phyloP scores from a whole-genome alignment of 1,139 yeast species.

The Nakaseomyces kungkrabaensis region DNA sequence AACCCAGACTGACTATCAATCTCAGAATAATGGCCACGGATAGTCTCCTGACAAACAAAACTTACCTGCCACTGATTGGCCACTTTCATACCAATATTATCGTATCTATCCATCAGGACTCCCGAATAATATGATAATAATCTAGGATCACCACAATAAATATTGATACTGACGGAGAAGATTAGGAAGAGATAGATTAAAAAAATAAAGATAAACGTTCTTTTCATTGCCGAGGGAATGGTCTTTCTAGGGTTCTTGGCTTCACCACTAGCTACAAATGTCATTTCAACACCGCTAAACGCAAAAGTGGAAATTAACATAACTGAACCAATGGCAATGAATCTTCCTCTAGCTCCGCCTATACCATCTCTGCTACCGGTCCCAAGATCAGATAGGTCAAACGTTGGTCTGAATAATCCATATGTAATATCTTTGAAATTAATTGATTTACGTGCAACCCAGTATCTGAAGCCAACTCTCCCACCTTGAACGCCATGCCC shows the following conservation, averaged over 20 bases:
- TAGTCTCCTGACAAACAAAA: slow-evolving; percentile 12
- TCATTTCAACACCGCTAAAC: slow-evolving; percentile 72
- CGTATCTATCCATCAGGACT: slow-evolving; percentile 8
- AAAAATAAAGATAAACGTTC: slow-evolving; percentile 61
- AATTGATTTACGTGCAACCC: slow-evolving; percentile 49
- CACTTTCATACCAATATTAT: slow-evolving; percentile 9
- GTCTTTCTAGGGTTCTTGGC: slow-evolving; percentile 71
- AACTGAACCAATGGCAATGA: slow-evolving; percentile 54
- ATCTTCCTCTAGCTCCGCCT: slow-evolving; percentile 53
- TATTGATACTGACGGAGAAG: slow-evolving; percentile 57
- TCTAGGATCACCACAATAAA: slow-evolving; percentile 69
- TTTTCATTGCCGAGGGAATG: slow-evolving; percentile 64
- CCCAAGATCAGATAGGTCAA: slow-evolving; percentile 49
- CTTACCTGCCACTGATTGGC: slow-evolving; percentile 22
- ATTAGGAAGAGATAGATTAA: slow-evolving; percentile 58
- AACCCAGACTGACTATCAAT: slow-evolving; percentile 39
- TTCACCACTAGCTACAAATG: slow-evolving; percentile 81
- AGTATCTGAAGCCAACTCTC: slow-evolving; percentile 52
- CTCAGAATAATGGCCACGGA: slow-evolving; percentile 4
- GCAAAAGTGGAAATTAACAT: slow-evolving; percentile 58
- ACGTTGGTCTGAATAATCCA: slow-evolving; percentile 65
- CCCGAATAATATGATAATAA: slow-evolving; percentile 30
- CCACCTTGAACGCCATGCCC: slow-evolving; percentile 29
- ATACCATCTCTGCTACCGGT: slow-evolving; percentile 36
- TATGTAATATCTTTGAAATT: slow-evolving; percentile 41